Base-by-base conservation (phyloP, 176 grass and related monocot species). In the Olyra latifolia region DNA sequence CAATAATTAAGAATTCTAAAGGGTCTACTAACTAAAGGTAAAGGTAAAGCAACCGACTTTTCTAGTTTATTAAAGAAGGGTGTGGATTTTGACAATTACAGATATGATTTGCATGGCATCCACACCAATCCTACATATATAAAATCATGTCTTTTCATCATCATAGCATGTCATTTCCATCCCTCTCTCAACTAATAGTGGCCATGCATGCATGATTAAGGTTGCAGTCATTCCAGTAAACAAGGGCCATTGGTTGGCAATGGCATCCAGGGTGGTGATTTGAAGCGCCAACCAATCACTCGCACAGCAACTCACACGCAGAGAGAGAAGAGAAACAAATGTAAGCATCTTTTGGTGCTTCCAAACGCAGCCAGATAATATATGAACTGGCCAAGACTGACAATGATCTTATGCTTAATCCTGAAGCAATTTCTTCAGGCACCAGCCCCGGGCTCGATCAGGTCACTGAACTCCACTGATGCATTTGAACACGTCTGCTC, bases 1-100 rank as follows among this genome's bases (percentile, higher is more conserved):
- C 59, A 74, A 88, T 77, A 74, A 81, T 81, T 81, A 77, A 80
- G 80, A 25, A 80, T 70, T 24, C 20, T 22, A 71, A 76, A 65
- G 72, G 27, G 13, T 5, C 56, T 89, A 81, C 71, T 85, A 58
- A 85, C 72, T 89, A 89, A 85, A 85, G 72, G 87, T 89, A 80
- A 89, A 85, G 82, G 55, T 46, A 49, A 85, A 76, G 77, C 77
- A 89, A 85, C 71, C 25, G 39, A 30, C 77, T 89, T 89, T 85
- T 12, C 45, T 74, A 81, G 77, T 64, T 71, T 74, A 77, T 89
- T 71, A 20, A 10, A 62, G 20, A 47, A 71, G 55, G 63, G 45
- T 25, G 7, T 56, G 10, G 9, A 41, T 65, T 85, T 76, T 49
- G 48, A 62, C 61, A 76, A 71, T 23, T 53, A 67, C 74, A 75